These are phyloP conservation scores for Aspergillus novofumigatus DNA, from an alignment of 2,329 filamentous ascomycete species.

Conservation along the genomic window DNA sequence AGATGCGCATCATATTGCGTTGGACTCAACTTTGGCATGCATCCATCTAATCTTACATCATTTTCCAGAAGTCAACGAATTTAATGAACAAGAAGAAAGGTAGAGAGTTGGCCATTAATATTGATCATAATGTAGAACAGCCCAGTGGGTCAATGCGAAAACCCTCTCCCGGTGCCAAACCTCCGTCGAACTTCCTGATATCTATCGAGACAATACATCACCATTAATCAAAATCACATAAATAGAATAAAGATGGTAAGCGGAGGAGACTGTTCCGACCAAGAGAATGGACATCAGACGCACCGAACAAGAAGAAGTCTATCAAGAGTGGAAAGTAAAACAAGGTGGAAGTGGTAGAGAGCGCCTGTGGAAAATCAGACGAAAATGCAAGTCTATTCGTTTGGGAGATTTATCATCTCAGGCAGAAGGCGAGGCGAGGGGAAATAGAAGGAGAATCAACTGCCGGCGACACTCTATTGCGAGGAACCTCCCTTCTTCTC, in stretches of 20 bases:
- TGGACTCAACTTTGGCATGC: not conserved
- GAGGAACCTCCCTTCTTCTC: constrained; percentile 20
- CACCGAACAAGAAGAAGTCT: constrained; percentile 9
- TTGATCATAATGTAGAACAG: not conserved
- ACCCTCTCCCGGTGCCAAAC: not conserved
- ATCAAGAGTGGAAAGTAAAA: constrained; percentile 7
- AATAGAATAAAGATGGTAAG: not conserved
- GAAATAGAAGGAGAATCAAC: not conserved
- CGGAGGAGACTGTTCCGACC: constrained; percentile 1
- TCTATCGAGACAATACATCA: constrained; percentile 1
- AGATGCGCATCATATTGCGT: not conserved
- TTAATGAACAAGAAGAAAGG: not conserved
- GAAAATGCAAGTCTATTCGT: not conserved
- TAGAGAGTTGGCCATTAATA: not conserved
- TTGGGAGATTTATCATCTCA: not conserved
- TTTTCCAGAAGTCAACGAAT: not conserved
- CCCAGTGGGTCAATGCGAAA: not conserved
- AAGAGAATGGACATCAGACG: not conserved
- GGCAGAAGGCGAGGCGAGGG: constrained; percentile 4
- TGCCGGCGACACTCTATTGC: constrained; percentile 1
- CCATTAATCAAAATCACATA: not conserved
- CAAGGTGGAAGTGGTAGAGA: constrained; percentile 2
- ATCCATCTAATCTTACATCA: not conserved
- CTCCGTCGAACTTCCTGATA: not conserved
- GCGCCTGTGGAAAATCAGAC: not conserved